Conservation (phyloP, 164 flowering plant species). For the Chimonanthus praecox region DNA sequence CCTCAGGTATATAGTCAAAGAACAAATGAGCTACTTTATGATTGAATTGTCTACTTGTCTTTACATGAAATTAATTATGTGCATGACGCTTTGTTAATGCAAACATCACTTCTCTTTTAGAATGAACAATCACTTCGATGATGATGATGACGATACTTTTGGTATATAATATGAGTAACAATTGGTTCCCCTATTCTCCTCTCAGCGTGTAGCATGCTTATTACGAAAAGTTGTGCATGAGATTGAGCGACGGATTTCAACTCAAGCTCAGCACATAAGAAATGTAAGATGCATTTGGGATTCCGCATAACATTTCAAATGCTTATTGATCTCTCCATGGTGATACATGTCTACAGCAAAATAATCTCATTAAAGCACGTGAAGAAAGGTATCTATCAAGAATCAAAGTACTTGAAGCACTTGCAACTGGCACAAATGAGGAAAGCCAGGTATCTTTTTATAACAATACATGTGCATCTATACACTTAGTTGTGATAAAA, state of each 20-base stretch:
- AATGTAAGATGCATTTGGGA: slow-evolving; percentile 36
- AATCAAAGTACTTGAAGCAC: slow-evolving; percentile 70
- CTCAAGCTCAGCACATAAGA: slow-evolving; percentile 59
- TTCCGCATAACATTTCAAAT: not conserved
- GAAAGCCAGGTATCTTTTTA: slow-evolving; percentile 66
- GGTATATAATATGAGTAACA: not conserved
- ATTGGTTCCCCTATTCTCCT: slow-evolving; percentile 6
- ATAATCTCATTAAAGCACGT: slow-evolving; percentile 56
- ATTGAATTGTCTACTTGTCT: not conserved
- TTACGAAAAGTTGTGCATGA: slow-evolving; percentile 62
- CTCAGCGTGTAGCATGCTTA: slow-evolving; percentile 57
- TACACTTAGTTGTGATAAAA: too few species aligned
- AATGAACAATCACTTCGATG: not conserved
- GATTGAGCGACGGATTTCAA: slow-evolving; percentile 69
- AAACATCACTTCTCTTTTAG: too few species aligned
- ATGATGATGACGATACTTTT: not conserved
- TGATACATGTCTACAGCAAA: slow-evolving; percentile 57
- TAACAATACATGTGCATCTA: too few species aligned
- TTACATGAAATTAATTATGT: not conserved
- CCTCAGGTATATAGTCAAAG: slow-evolving; percentile 60
- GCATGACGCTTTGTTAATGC: not conserved
- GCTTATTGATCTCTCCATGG: slow-evolving; percentile 8
- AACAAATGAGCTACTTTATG: not conserved
- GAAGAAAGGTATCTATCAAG: slow-evolving; percentile 70
- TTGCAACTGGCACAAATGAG: slow-evolving; percentile 65